phyloP scores from a whole-genome alignment of 768 basidiomycete genomes.

The Psilocybe tampanensis region DNA sequence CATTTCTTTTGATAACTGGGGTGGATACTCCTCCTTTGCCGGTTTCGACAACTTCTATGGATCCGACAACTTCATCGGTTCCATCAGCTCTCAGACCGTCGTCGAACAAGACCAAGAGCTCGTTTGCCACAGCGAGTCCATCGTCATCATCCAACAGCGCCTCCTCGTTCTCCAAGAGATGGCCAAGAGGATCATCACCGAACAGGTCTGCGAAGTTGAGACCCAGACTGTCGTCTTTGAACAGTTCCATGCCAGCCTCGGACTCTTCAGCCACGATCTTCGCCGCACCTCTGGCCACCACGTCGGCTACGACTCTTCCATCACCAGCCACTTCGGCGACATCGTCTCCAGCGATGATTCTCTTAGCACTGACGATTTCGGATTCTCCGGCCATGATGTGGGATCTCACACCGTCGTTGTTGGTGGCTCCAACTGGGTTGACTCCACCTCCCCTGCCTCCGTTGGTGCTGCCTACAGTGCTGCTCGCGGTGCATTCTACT shows the following conservation, averaged over 20 bases:
- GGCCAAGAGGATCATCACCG: slow-evolving; percentile 46
- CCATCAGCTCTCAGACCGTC: slow-evolving; percentile 23
- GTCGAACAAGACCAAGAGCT: slow-evolving; percentile 34
- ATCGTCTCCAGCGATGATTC: slow-evolving; percentile 35
- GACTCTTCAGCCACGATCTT: slow-evolving; percentile 42
- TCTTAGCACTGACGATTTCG: slow-evolving; percentile 37
- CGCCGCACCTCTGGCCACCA: slow-evolving; percentile 37
- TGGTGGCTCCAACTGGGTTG: slow-evolving; percentile 43
- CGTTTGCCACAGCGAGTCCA: slow-evolving; percentile 38
- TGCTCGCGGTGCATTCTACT: slow-evolving; percentile 25
- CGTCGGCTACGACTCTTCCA: slow-evolving; percentile 40
- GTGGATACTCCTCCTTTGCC: slow-evolving; percentile 14
- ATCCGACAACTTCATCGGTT: slow-evolving; percentile 20
- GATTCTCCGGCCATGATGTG: slow-evolving; percentile 41
- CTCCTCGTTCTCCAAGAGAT: slow-evolving; percentile 47
- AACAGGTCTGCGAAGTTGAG: slow-evolving; percentile 53
- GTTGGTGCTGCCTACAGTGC: slow-evolving; percentile 36
- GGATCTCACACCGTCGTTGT: slow-evolving; percentile 37
- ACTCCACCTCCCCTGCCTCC: slow-evolving; percentile 23
- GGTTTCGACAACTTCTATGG: slow-evolving; percentile 21
- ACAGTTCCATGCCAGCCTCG: slow-evolving; percentile 41
- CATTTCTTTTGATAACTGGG: slow-evolving; percentile 19
- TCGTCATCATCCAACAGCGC: slow-evolving; percentile 47
- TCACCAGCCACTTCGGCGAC: slow-evolving; percentile 32
- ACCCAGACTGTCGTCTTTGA: slow-evolving; percentile 47